Evolutionary conservation across 2,329 filamentous ascomycete species (phyloP).

Genomic region (Plectosphaerella cucumerina): DNA sequence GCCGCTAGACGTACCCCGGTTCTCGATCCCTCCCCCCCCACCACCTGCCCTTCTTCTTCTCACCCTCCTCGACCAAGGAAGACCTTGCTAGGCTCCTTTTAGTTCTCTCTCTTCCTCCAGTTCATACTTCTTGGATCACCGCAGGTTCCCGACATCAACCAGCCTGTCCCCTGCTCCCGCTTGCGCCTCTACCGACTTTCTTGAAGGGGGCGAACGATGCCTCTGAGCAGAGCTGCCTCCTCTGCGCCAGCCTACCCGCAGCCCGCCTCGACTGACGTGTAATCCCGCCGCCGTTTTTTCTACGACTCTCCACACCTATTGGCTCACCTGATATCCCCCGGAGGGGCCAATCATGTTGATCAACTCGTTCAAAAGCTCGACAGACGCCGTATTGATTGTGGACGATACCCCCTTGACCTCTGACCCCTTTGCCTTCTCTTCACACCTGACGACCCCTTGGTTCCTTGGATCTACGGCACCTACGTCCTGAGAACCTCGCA

Average conservation of each 20-base stretch:
- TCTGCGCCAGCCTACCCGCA: conserved; percentile 30
- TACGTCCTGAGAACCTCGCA: too few species aligned
- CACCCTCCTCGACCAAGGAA: conserved; percentile 9
- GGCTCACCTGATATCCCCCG: conserved; percentile 27
- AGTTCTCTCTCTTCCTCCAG: conserved; percentile 16
- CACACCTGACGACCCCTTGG: conserved; percentile 26
- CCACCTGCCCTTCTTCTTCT: conserved; percentile 14
- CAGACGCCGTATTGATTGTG: conserved; percentile 33
- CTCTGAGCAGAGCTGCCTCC: conserved; percentile 28
- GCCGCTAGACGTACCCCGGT: conserved; percentile 14
- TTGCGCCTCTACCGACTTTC: conserved; percentile 20
- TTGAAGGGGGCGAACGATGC: conserved; percentile 28
- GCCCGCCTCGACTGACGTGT: conserved; percentile 34
- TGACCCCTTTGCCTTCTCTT: conserved; percentile 15
- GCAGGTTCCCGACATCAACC: conserved; percentile 32
- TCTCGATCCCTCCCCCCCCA: conserved; percentile 9
- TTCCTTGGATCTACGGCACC: conserved; percentile 6
- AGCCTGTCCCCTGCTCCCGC: conserved; percentile 23
- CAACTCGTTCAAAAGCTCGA: conserved; percentile 31
- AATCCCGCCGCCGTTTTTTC: conserved; percentile 23
- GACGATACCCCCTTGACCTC: conserved; percentile 14
- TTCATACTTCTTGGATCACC: conserved; percentile 18
- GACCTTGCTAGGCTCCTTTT: conserved; percentile 13
- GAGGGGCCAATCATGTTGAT: conserved; percentile 41
- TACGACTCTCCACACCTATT: conserved; percentile 31